Conservation (phyloP, 2,329 filamentous ascomycete genomes). For the Aspergillus tamarii region DNA sequence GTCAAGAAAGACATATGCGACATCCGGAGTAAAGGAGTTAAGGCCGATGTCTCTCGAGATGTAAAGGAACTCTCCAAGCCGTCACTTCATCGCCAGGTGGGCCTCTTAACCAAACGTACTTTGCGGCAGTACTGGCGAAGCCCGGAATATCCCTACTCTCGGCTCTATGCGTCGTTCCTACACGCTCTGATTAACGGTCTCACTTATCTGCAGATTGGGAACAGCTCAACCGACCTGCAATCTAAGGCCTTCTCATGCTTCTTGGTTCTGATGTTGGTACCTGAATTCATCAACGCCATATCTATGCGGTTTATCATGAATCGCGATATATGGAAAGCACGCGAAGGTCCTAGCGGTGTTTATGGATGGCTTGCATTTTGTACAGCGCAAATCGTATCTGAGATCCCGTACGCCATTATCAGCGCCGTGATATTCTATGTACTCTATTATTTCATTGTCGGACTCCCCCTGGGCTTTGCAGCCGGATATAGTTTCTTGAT, state of each 20-base stretch:
- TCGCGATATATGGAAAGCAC: slow-evolving; percentile 67
- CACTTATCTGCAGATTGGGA: slow-evolving; percentile 70
- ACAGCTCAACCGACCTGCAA: slow-evolving; percentile 68
- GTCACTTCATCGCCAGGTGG: slow-evolving; percentile 62
- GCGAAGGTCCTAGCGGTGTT: slow-evolving; percentile 70
- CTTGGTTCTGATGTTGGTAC: slow-evolving; percentile 63
- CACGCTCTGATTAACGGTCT: slow-evolving; percentile 74
- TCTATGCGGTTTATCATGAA: slow-evolving; percentile 73
- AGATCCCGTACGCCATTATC: slow-evolving; percentile 68
- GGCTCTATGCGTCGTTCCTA: slow-evolving; percentile 68
- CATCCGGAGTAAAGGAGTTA: slow-evolving; percentile 53
- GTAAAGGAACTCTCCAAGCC: slow-evolving; percentile 29
- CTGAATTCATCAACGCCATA: slow-evolving; percentile 70
- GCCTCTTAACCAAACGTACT: slow-evolving; percentile 67
- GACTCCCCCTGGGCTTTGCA: slow-evolving; percentile 64
- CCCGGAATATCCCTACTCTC: slow-evolving; percentile 73
- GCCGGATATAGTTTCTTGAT: slow-evolving; percentile 75
- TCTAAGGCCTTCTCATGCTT: slow-evolving; percentile 70
- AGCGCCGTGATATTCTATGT: slow-evolving; percentile 66
- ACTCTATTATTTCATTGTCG: slow-evolving; percentile 72
- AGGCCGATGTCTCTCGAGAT: slow-evolving; percentile 39
- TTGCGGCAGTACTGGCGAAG: slow-evolving; percentile 73
- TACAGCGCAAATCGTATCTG: slow-evolving; percentile 68
- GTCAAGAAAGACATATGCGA: slow-evolving; percentile 65
- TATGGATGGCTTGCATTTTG: slow-evolving; percentile 74